A percentile compares a stretch with the other conserved stretches of the same genome.
Evolutionary conservation across 805 yeast genomes (phyloP).

Genomic region (Wickerhamiella shivajii): DNA sequence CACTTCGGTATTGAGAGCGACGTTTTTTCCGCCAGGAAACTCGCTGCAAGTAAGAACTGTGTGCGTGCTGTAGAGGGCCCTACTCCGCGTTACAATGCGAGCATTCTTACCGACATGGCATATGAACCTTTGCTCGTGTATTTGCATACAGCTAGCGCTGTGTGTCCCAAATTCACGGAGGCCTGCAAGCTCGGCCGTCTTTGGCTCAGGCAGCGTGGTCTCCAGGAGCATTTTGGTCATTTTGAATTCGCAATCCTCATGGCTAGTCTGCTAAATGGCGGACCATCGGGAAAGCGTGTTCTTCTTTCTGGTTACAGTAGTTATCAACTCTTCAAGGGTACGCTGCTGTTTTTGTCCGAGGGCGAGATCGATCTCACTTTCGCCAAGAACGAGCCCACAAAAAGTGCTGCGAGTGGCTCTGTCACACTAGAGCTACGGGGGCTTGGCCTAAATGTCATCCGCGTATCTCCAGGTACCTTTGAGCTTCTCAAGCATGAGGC

Average conservation of each 20-base stretch:
- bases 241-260: slow-evolving; percentile 74
- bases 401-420: slow-evolving; percentile 4
- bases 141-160: slow-evolving; percentile 48
- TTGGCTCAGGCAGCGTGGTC: slow-evolving; percentile 83
- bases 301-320: slow-evolving; percentile 79
- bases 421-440: slow-evolving; percentile 13
- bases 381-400: not conserved
- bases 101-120: slow-evolving; percentile 54
- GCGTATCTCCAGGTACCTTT: slow-evolving; percentile 67
- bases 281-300: slow-evolving; percentile 57
- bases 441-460: slow-evolving; percentile 55
- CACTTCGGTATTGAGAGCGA: slow-evolving; percentile 61
- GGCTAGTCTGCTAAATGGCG: slow-evolving; percentile 69
- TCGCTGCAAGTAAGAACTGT: slow-evolving; percentile 69
- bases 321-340: slow-evolving; percentile 85
- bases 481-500: slow-evolving; percentile 51
- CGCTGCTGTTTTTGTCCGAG: slow-evolving; percentile 65
- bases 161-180: slow-evolving; percentile 56
- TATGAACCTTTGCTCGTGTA: slow-evolving; percentile 59
- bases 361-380: slow-evolving; percentile 6
- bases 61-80: slow-evolving; percentile 39
- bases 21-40: slow-evolving; percentile 57
- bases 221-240: slow-evolving; percentile 77
- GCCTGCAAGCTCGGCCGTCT: slow-evolving; percentile 77
- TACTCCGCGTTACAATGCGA: slow-evolving; percentile 78